phyloP scores from a whole-genome alignment of 371 early-diverging fungal genomes.

The Mortierella sp. region DNA sequence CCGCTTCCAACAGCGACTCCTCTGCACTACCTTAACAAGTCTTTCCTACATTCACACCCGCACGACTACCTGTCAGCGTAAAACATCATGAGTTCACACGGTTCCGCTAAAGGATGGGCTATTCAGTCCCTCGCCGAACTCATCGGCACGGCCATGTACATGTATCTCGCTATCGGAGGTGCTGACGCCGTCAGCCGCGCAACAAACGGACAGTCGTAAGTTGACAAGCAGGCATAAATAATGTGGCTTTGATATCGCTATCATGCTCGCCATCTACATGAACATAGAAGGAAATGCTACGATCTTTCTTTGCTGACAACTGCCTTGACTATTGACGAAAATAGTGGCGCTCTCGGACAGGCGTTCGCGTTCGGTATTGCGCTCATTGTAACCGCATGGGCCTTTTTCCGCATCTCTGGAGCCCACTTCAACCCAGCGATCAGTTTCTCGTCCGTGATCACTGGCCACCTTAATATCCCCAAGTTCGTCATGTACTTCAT shows the following conservation, averaged over 20 bases:
- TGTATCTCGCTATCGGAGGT: constrained; percentile 68
- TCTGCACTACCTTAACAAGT: neutral
- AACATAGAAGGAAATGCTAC: neutral
- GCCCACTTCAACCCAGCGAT: constrained; percentile 74
- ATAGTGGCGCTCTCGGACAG: constrained; percentile 56
- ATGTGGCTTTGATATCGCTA: neutral
- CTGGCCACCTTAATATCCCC: constrained; percentile 60
- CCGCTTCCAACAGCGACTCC: neutral
- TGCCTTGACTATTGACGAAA: neutral
- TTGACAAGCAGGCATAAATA: neutral
- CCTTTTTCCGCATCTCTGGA: constrained; percentile 68
- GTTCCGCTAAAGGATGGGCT: constrained; percentile 20
- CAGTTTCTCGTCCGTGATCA: constrained; percentile 49
- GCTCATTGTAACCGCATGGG: constrained; percentile 59
- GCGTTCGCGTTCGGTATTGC: constrained; percentile 66
- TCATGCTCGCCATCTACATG: neutral
- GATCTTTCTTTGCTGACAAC: neutral
- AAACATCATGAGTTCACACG: constrained; percentile 9
- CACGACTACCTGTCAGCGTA: neutral
- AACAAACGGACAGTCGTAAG: constrained; percentile 25
- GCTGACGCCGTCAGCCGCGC: constrained; percentile 59
- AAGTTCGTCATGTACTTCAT: constrained; percentile 63
- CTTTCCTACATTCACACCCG: neutral
- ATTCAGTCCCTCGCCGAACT: constrained; percentile 58
- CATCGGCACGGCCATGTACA: constrained; percentile 67